phyloP scores from a whole-genome alignment of 2,329 filamentous ascomycete species.

The Arthroderma uncinatum region DNA sequence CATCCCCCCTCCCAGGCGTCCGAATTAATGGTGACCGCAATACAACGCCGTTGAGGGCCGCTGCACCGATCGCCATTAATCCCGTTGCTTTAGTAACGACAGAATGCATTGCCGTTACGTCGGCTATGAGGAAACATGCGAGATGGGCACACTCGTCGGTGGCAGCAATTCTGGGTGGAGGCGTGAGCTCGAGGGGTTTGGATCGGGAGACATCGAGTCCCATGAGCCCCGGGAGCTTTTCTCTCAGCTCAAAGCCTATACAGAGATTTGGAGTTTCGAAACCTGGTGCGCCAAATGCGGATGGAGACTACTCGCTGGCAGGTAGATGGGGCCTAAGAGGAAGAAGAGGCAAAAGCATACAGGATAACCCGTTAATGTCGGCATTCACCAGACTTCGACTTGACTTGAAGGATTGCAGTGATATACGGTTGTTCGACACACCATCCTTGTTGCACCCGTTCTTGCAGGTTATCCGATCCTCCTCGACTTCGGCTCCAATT shows the following conservation, averaged over 20 bases:
- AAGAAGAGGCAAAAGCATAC: slow-evolving; percentile 93
- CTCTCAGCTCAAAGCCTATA: slow-evolving; percentile 13
- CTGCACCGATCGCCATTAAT: slow-evolving; percentile 59
- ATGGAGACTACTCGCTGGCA: slow-evolving; percentile 42
- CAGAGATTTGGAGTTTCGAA: slow-evolving; percentile 17
- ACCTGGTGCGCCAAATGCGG: slow-evolving; percentile 16
- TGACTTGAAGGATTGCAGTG: slow-evolving; percentile 79
- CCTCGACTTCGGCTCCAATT: slow-evolving; percentile 89
- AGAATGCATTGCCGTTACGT: slow-evolving; percentile 97
- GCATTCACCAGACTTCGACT: slow-evolving; percentile 83
- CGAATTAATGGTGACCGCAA: slow-evolving; percentile 1
- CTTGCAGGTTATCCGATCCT: slow-evolving; percentile 89
- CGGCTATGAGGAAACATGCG: slow-evolving; percentile 93
- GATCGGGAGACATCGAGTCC: slow-evolving; percentile 34
- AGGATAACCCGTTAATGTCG: slow-evolving; percentile 92
- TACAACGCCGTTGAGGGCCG: background rate
- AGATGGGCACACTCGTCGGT: slow-evolving; percentile 94
- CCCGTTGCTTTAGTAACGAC: slow-evolving; percentile 89
- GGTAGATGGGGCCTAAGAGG: slow-evolving; percentile 89
- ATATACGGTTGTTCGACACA: slow-evolving; percentile 81
- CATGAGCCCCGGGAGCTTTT: slow-evolving; percentile 24
- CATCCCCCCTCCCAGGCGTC: background rate
- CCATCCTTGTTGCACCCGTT: slow-evolving; percentile 85
- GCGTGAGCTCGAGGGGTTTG: slow-evolving; percentile 37
- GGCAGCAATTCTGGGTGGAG: slow-evolving; percentile 81